Evolutionary conservation across 225 moss, liverwort and hornwort species (phyloP), one percentile per base, ranked within the genome.

Genomic region (Thuidium tamariscinum): DNA sequence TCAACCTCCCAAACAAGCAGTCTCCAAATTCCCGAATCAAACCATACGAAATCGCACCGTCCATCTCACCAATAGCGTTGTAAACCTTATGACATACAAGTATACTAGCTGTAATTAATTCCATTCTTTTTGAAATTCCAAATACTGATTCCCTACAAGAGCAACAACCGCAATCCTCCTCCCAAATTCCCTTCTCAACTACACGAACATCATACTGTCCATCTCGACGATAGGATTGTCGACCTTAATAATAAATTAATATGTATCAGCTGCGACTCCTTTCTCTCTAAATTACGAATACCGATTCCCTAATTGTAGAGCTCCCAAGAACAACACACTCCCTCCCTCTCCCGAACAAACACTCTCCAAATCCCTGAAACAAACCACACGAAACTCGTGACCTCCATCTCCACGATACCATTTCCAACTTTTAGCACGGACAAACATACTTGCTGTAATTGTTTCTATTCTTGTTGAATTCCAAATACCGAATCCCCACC

Each of bases 221-320:
- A 95, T 97, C 90, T 95, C 97, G 36, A 94, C 96, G 90, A 97
- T 84, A 16, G 96, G 95, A 90, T 95, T 96, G 52, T 91, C 94
- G 84, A 96, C 94, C 75, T 94, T 92, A 87, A 95, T 91, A n/a
- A 21, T 34, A 4, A 13, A 51, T 32, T 51, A 21, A 34, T 8
- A 51, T 8, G 15, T 26, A 56, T n/a, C 37, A 77, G 55, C 56
- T 37, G 37, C 26, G 5, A 77, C 17, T 77, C 56, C 56, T 36
- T 77, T 37, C 55, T 37, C 37, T 37, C 15, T 83, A 11, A 57
- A 71, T 44, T 44, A 29, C 2, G 48, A 30, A 70, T 60, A 44
- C 42, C 25, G 17, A 77, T 44, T 8, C 59, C 62, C 78, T 57
- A 64, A 76, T n/a, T 12, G 10, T 13, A 30, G 3, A 64, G 8